phyloP scores from a whole-genome alignment of 441 rosid species.

The Metrosideros polymorpha region DNA sequence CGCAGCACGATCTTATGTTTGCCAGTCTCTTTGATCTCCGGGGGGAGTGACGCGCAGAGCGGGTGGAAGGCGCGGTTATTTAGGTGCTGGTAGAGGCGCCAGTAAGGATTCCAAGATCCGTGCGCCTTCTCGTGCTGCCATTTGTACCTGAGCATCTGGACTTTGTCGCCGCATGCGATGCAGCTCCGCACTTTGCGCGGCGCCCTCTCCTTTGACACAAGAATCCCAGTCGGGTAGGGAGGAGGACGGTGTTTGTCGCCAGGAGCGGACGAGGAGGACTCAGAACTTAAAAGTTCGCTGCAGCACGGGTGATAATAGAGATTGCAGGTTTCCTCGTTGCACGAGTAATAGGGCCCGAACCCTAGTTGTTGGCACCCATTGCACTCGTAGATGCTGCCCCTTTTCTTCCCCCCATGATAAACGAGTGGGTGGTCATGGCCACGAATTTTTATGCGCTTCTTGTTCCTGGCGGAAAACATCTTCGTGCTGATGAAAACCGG shows the following conservation, averaged over 20 bases:
- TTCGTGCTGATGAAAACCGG: not conserved
- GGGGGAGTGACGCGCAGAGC: not conserved
- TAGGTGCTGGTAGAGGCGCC: not conserved
- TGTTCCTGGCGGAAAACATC: not conserved
- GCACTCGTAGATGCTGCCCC: not conserved
- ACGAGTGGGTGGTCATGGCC: rapidly evolving
- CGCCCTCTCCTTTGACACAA: not conserved
- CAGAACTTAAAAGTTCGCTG: not conserved
- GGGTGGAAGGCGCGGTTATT: not conserved
- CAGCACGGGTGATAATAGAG: not conserved
- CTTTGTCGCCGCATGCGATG: not conserved
- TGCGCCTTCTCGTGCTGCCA: not conserved
- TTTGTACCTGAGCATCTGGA: not conserved
- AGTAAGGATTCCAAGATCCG: not conserved
- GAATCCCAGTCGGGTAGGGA: not conserved
- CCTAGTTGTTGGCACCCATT: not conserved
- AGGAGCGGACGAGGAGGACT: not conserved
- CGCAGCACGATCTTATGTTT: not conserved
- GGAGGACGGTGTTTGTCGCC: not conserved
- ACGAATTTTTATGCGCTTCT: not conserved
- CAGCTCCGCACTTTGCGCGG: not conserved
- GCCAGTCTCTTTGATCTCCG: not conserved
- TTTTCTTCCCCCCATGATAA: not conserved
- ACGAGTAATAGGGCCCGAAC: not conserved
- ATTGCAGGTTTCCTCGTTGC: not conserved